Evolutionary conservation across 805 yeast genomes (phyloP).

Genomic region (Lipomyces mesembrius): DNA sequence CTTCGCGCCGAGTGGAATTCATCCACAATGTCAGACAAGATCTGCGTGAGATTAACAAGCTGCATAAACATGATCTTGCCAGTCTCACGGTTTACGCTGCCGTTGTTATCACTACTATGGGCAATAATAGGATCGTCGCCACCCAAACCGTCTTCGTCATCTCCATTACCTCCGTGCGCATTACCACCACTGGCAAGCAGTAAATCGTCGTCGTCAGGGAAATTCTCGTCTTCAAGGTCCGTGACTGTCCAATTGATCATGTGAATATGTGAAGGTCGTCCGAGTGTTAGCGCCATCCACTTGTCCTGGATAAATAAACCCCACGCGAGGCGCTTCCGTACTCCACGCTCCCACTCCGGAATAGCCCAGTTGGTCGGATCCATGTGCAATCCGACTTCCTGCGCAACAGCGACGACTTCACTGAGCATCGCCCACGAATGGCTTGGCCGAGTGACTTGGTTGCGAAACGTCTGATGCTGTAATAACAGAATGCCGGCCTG

Average conservation of each 20-base stretch:
- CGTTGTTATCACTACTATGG: slow-evolving; percentile 17
- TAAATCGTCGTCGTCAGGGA: slow-evolving; percentile 30
- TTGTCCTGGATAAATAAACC: slow-evolving; percentile 91
- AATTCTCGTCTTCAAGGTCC: slow-evolving; percentile 54
- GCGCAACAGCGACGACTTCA: slow-evolving; percentile 74
- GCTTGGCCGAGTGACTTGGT: slow-evolving; percentile 50
- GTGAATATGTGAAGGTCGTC: slow-evolving; percentile 81
- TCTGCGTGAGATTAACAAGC: slow-evolving; percentile 44
- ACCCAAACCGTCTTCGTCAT: slow-evolving; percentile 18
- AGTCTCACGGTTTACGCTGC: slow-evolving; percentile 37
- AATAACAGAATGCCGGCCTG: slow-evolving; percentile 51
- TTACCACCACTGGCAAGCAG: slow-evolving; percentile 17
- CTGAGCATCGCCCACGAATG: slow-evolving; percentile 79
- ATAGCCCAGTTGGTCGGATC: slow-evolving; percentile 89
- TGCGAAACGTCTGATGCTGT: slow-evolving; percentile 51
- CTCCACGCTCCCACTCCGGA: slow-evolving; percentile 93
- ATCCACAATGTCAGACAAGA: slow-evolving; percentile 45
- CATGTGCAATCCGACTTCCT: slow-evolving; percentile 88
- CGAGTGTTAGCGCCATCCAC: slow-evolving; percentile 82
- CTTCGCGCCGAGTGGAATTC: slow-evolving; percentile 36
- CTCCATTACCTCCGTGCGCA: slow-evolving; percentile 18
- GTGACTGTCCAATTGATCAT: slow-evolving; percentile 81
- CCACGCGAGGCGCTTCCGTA: slow-evolving; percentile 90
- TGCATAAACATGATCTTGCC: slow-evolving; percentile 45
- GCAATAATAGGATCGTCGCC: slow-evolving; percentile 12